Evolutionary conservation across 1,284 basidiomycete genomes (phyloP), one percentile per base, ranked within the genome.

Genomic region (Cryptococcus neoformans): DNA sequence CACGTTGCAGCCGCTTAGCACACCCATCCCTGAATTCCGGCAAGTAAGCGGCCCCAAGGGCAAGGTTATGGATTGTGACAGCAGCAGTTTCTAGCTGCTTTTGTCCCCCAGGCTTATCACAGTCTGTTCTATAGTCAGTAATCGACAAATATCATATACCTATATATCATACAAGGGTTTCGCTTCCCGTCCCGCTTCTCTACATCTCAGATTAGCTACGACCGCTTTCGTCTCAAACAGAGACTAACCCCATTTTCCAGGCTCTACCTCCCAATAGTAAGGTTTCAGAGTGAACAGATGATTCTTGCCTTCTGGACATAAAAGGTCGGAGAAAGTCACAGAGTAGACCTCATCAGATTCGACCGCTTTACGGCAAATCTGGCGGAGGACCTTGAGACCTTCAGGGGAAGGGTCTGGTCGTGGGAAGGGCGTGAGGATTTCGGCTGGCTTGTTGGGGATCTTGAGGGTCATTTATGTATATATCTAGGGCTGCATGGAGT

Each of bases 271-370:
- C 71, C 71, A 73, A 50, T 54, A 68, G 56, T 73, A 68, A 9
- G 71, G 71, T 52, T 63, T 63, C 6, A 70, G 57, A 8, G 66
- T 62, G 53, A 65, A 72, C 12, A 73, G 58, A 48, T 68, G 58
- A 52, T 72, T 69, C 55, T 63, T 61, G 9, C 64, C 65, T 14
- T 53, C 58, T 17, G 56, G 56, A 49, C 65, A 68, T 2, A 53
- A 17, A 9, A 66, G 16, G 0, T 62, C 57, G 16, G 62, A 63
- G 51, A 54, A 63, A 6, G 69, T 72, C 10, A 72, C 61, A 5
- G 59, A 62, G 57, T 57, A 73, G 1, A 54, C 50, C 36, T 64
- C 60, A 35, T 55, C 49, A 1, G 53, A 50, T 4, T 53, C 14
- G 7, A 64, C 12, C 28, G 56, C 17, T 21, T 56, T 38, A n/a